A percentile compares a stretch with the other conserved stretches of the same genome.
Conservation (phyloP, 2,329 filamentous ascomycete species). For the Xylaria sp. region DNA sequence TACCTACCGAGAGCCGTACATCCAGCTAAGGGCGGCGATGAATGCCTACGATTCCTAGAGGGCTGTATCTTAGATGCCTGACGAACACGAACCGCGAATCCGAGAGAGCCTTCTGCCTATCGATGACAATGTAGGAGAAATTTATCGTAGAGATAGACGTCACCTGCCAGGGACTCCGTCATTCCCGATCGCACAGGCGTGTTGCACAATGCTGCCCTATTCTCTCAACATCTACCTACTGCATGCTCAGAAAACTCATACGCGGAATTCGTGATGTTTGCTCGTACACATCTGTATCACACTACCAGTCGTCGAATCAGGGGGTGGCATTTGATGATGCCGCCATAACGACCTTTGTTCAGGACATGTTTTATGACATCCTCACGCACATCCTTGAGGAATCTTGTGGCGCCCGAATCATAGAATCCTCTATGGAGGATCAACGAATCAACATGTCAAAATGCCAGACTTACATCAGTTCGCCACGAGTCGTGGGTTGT, state of each 20-base stretch:
- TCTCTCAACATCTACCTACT: background rate
- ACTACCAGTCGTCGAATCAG: background rate
- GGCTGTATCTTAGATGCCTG: background rate
- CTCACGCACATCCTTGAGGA: background rate
- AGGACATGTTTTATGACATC: background rate
- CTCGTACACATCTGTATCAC: background rate
- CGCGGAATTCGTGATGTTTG: background rate
- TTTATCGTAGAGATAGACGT: background rate
- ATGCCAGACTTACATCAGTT: background rate
- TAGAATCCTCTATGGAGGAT: background rate
- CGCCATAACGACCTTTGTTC: background rate
- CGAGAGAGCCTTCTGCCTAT: background rate
- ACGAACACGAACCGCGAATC: background rate
- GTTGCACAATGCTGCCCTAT: background rate
- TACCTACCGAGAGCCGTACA: background rate
- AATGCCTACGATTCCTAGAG: background rate
- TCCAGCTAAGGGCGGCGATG: background rate
- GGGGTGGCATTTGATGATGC: background rate
- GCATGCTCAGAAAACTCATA: background rate
- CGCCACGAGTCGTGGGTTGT: background rate
- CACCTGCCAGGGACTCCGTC: background rate
- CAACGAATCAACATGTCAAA: background rate
- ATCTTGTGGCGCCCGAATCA: background rate
- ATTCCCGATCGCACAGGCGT: background rate
- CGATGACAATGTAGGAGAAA: background rate